phyloP scores from a whole-genome alignment of 371 early-diverging fungal species.

The Actinomortierella wolfii region DNA sequence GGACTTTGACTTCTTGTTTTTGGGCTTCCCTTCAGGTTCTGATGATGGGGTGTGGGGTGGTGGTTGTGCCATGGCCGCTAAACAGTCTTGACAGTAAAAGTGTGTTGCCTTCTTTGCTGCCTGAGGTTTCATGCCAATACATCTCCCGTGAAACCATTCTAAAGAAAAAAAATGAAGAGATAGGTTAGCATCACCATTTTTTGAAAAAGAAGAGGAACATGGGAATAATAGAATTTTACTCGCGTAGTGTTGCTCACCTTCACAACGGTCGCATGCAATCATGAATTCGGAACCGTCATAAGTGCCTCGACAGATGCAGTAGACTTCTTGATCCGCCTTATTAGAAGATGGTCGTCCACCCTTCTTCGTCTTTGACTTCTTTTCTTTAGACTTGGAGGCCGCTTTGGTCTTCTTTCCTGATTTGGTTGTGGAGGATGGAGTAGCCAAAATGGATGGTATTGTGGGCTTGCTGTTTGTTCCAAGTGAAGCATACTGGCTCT shows the following conservation, averaged over 20 bases:
- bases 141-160: slow-evolving; percentile 54
- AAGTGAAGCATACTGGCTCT: too few relatives aligned
- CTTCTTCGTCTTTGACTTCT: slow-evolving; percentile 28
- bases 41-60: slow-evolving; percentile 4
- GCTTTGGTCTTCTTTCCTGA: slow-evolving; percentile 15
- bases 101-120: slow-evolving; percentile 50
- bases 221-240: too few relatives aligned
- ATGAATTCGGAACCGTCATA: slow-evolving; percentile 50
- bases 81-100: slow-evolving; percentile 56
- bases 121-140: slow-evolving; percentile 50
- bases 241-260: slow-evolving; percentile 45
- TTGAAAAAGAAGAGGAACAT: too few relatives aligned
- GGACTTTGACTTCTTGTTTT: slow-evolving; percentile 15
- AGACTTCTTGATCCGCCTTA: slow-evolving; percentile 42
- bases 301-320: slow-evolving; percentile 60
- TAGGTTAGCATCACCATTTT: too few relatives aligned
- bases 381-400: slow-evolving; percentile 16
- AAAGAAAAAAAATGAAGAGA: slow-evolving; percentile 1
- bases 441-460: neutral
- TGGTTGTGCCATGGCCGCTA: slow-evolving; percentile 14
- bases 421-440: neutral
- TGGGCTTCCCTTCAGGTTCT: slow-evolving; percentile 15
- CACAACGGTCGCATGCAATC: slow-evolving; percentile 46
- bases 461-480: neutral
- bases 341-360: slow-evolving; percentile 31